Evolutionary conservation across 768 basidiomycete species (phyloP).

Genomic region (Leucogyrophana mollusca): DNA sequence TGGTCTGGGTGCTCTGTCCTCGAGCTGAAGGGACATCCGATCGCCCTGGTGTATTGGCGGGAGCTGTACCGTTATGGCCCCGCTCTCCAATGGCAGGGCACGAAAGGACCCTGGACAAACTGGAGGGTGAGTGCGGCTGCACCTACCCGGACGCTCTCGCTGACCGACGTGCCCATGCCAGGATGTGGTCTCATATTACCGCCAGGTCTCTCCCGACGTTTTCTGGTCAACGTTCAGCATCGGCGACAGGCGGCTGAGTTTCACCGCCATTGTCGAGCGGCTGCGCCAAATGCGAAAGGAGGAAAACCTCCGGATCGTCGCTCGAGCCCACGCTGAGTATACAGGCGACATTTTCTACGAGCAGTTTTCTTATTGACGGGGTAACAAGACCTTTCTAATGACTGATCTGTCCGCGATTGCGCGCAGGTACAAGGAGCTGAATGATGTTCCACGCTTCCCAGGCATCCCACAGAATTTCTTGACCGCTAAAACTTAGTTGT

Average conservation of each 20-base stretch:
- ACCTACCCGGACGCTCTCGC: background rate
- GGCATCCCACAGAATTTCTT: too few species aligned
- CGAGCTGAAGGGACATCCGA: constrained; percentile 14
- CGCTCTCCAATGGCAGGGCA: constrained; percentile 19
- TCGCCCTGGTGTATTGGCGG: constrained; percentile 22
- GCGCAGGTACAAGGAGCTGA: background rate
- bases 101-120: constrained; percentile 21
- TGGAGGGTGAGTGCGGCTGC: constrained; percentile 20
- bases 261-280: background rate
- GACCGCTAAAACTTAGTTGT: too few species aligned
- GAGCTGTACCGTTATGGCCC: constrained; percentile 20
- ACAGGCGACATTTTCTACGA: too few species aligned
- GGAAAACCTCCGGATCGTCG: background rate
- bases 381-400: background rate
- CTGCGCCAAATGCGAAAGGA: background rate
- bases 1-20: constrained; percentile 19
- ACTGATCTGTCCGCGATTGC: background rate
- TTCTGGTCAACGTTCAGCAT: background rate
- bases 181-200: background rate
- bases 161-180: background rate
- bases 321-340: background rate
- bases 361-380: background rate
- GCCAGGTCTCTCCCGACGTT: background rate
- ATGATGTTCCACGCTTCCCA: too few species aligned
- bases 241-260: background rate